Evolutionary conservation across 306 rosid species (phyloP), one percentile per base, ranked within the genome.

Genomic region (Prunus mume): DNA sequence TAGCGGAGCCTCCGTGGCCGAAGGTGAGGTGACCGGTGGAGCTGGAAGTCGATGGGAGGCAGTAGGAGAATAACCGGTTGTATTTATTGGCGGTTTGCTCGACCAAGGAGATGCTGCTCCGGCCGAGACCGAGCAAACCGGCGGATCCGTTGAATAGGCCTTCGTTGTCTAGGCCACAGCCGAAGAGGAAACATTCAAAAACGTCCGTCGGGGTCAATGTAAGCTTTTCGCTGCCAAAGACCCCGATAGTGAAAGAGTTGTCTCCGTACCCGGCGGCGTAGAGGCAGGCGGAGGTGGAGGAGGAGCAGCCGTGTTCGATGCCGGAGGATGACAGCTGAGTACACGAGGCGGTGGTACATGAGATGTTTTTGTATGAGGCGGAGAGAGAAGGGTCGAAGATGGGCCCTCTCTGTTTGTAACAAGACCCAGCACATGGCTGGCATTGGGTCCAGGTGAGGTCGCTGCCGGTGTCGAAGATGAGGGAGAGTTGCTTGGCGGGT

Each of bases 71-170:
- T 41, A 68, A 11, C 27, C 81, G 84, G 2, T 72, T 12, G 71
- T 88, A 93, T 30, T 85, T 88, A 5, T 50, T 3, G 17, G 91
- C 82, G 0, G 92, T 90, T 57, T 91, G 98, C 68, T 88, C 81
- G 70, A 93, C 83, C 6, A 93, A 11, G 60, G 98, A 93, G 74
- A 88, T 78, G 0, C 77, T 81, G 80, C 82, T 79, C n/a, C 97
- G 89, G 65, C 91, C 98, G 2, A 93, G 96, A 71, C 98, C 97
- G 6, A 93, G 60, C 19, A 91, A 75, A 1, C 98, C 96, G 18
- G 97, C 92, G 1, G 87, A 18, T 18, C 90, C 85, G 0, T 82
- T 70, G 52, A 88, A 87, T 55, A 86, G 83, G 19, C 95, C 98
- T 4, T 73, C 62, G 80, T 91, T 93, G 76, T 91, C 19, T 38